Base-by-base conservation (phyloP, 2,329 filamentous ascomycete genomes). In the Fusarium siculi region DNA sequence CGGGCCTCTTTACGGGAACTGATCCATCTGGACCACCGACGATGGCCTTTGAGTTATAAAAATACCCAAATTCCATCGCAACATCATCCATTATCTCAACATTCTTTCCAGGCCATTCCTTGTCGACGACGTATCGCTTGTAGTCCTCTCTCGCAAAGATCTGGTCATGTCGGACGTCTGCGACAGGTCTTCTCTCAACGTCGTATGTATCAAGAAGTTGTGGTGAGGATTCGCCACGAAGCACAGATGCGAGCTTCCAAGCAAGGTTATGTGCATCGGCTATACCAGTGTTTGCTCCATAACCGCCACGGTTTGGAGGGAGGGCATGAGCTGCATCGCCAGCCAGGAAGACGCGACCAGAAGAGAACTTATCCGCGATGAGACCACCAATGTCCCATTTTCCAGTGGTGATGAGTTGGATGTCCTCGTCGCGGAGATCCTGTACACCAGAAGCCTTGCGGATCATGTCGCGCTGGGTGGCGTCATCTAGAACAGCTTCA, bases 201-300 rank as follows among this genome's bases (percentile, higher is more conserved):
- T 82, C 78, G 56, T 85, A 85, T 0, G 83, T 83, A 4, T 80
- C 76, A 18, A 85, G 73, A 2, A 85, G 58, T 1, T 46, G 63
- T 7, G 66, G 37, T 0, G 32, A 63, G 0, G 79, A 77, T 5
- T 70, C 46, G 0, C 79, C 76, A 2, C 66, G 74, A 0, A 83
- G 28, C 1, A 84, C 81, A 2, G 76, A 74, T 2, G 81, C 80
- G 0, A 85, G 63, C 70, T 85, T 85, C 84, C 84, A 85, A 2
- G 82, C 80, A 4, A 86, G 77, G 43, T 85, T 84, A 42, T 82
- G 78, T 1, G 79, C 84, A 62, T 86, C 84, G 15, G 79, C 75
- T 18, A 82, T 79, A 3, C 78, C 81, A 10, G 79, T 79, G 66
- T 82, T 83, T 23, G 78, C 75, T 0, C 81, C 81, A 4, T 79